Evolutionary conservation across 1,284 basidiomycete species (phyloP), one percentile per base, ranked within the genome.

Genomic region (Abortiporus biennis): DNA sequence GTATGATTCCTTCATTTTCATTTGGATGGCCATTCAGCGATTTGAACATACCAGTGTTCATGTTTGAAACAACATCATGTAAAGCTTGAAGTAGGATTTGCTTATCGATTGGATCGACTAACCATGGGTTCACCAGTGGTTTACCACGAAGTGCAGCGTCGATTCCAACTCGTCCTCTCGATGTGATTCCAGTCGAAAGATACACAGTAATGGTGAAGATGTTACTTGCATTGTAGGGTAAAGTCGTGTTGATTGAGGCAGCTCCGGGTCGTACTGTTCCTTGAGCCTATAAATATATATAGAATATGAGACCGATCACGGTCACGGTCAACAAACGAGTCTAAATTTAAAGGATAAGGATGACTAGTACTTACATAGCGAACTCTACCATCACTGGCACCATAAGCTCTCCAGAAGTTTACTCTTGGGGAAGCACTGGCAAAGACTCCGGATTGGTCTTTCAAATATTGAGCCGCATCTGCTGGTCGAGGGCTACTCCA

Each of bases 211-310:
- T 79, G 0, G 77, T 79, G 64, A 80, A 78, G 44, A 80, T 72
- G 34, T 40, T 44, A 15, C 30, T 43, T 2, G 63, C 60, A 50
- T 81, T 80, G 57, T 72, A 82, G 3, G 75, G 61, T 44, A 69
- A 67, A 0, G 53, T 55, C 3, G 75, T 76, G 22, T 66, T 69
- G 40, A 74, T 60, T 1, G 71, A 74, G 1, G 74, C 73, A 20
- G 76, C 77, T 38, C 79, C 78, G n/a, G 78, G 78, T 27, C 78
- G 73, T 20, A 71, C 76, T 17, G 78, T 81, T 36, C 79, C 79
- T 72, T 82, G 78, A 23, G 75, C 51, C 72, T 77, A 47, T n/a
- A n/a, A n/a, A n/a, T n/a, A n/a, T n/a, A n/a, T n/a, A n/a, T n/a
- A n/a, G 40, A 11, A 40, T 13, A 8, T 30, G 24, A 25, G 40